Evolutionary conservation across 345 rosid genomes (phyloP).

Genomic region (Heritiera littoralis): DNA sequence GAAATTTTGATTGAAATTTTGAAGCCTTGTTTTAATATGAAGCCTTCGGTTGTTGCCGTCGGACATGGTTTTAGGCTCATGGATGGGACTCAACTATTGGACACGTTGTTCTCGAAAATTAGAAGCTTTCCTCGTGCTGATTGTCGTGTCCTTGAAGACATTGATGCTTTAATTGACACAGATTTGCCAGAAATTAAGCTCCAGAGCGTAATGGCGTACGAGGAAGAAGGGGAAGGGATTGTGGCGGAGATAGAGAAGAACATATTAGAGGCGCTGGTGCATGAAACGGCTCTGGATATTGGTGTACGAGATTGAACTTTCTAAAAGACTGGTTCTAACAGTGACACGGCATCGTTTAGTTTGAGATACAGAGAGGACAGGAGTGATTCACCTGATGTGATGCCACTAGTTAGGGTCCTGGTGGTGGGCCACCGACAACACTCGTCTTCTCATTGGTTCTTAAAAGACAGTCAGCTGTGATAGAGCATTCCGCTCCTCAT

Average conservation of each 20-base stretch:
- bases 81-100: slow-evolving; percentile 46
- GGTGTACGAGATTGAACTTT: slow-evolving; percentile 1
- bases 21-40: slow-evolving; percentile 50
- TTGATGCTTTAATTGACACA: slow-evolving; percentile 57
- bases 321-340: background rate
- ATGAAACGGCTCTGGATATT: slow-evolving; percentile 45
- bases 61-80: slow-evolving; percentile 3
- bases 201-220: slow-evolving; percentile 26
- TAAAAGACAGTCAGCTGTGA: slow-evolving; percentile 25
- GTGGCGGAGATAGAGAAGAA: slow-evolving; percentile 50
- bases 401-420: slow-evolving; percentile 28
- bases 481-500: slow-evolving; percentile 31
- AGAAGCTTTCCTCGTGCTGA: slow-evolving; percentile 46
- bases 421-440: slow-evolving; percentile 31
- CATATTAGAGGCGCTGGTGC: slow-evolving; percentile 46
- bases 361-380: slow-evolving; percentile 26
- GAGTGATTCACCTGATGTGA: slow-evolving; percentile 75
- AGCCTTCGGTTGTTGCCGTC: slow-evolving; percentile 45
- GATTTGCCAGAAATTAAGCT: slow-evolving; percentile 45
- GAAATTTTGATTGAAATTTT: slow-evolving; percentile 62
- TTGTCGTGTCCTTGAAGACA: slow-evolving; percentile 67
- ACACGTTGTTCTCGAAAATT: slow-evolving; percentile 37
- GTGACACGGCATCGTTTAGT: slow-evolving; percentile 31
- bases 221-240: slow-evolving; percentile 60
- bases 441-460: slow-evolving; percentile 34